Conservation (phyloP, 2,329 filamentous ascomycete genomes). For the Apiospora pterosperma region DNA sequence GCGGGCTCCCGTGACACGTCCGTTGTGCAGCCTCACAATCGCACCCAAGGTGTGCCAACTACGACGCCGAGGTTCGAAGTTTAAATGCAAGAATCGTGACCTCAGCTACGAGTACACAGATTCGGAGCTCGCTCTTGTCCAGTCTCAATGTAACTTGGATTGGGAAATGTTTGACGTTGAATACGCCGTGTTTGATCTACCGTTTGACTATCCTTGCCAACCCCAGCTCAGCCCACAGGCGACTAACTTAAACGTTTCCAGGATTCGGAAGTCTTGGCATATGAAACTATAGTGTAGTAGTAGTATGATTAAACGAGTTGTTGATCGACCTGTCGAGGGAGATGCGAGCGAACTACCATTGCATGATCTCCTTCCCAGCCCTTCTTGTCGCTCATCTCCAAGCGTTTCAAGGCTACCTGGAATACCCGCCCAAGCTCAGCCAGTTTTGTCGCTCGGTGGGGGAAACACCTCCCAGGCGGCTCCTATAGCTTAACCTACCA, state of each 20-base stretch:
- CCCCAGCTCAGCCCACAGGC: neutral
- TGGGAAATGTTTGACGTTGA: neutral
- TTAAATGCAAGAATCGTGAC: neutral
- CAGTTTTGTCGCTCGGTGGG: neutral
- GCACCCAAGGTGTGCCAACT: neutral
- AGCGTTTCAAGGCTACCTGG: neutral
- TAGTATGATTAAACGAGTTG: neutral
- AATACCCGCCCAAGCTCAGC: neutral
- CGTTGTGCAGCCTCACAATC: neutral
- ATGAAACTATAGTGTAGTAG: neutral
- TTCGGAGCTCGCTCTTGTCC: neutral
- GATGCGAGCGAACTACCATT: neutral
- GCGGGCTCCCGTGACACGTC: neutral
- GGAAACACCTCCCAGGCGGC: neutral
- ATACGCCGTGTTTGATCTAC: slow-evolving; percentile 1
- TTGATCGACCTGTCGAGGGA: neutral
- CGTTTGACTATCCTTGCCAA: neutral
- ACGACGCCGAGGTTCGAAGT: neutral
- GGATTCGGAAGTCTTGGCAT: neutral
- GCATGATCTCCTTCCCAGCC: slow-evolving; percentile 1
- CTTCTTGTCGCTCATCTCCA: neutral
- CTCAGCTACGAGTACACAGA: neutral
- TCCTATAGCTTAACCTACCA: neutral
- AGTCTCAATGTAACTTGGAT: neutral
- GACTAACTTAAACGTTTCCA: neutral